Conservation (phyloP, 2,329 filamentous ascomycete species). For the Xylaria multiplex region DNA sequence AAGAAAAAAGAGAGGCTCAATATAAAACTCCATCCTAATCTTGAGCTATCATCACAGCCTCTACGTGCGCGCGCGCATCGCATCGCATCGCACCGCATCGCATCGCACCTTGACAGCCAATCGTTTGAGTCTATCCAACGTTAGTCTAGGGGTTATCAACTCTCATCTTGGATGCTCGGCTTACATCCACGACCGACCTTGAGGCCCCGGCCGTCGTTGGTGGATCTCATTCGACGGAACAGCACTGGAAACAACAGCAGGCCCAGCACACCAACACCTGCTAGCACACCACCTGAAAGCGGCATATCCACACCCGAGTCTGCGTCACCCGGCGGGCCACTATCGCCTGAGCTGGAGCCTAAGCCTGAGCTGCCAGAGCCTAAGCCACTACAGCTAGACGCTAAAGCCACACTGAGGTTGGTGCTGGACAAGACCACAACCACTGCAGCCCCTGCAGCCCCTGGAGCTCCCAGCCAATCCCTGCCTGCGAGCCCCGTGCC, state of each 20-base stretch:
- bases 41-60: no score
- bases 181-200: conserved; percentile 62
- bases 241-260: conserved; percentile 41
- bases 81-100: neutral
- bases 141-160: neutral
- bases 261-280: conserved; percentile 32
- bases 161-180: conserved; percentile 56
- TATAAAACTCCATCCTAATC: no score
- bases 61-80: no score
- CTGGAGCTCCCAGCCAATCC: conserved; percentile 44
- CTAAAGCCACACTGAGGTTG: conserved; percentile 29
- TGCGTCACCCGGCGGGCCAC: conserved; percentile 41
- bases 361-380: neutral
- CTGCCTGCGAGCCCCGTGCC: conserved; percentile 47
- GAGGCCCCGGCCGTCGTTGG: conserved; percentile 63
- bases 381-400: conserved; percentile 18
- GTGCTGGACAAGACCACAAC: conserved; percentile 17
- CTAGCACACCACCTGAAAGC: conserved; percentile 25
- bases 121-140: neutral
- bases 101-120: conserved; percentile 22
- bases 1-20: no score
- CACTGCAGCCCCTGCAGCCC: conserved; percentile 1
- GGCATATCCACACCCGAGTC: conserved; percentile 39
- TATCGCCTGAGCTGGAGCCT: neutral
- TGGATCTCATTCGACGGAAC: conserved; percentile 58